Conservation (phyloP, 2,329 filamentous ascomycete genomes). For the Dactylonectria estremocensis region DNA sequence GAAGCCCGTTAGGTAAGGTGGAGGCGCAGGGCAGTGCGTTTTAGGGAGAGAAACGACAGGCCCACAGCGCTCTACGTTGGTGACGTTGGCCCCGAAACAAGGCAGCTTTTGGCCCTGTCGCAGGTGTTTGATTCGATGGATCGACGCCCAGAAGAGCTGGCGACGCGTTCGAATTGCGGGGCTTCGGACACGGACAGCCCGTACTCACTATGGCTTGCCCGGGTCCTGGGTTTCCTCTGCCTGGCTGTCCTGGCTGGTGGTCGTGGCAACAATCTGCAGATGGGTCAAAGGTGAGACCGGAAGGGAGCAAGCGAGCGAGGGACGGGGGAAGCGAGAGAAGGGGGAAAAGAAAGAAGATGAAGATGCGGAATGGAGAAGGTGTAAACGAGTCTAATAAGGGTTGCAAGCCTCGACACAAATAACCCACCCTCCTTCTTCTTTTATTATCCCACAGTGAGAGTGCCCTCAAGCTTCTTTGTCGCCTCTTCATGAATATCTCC, state of each 20-base stretch:
- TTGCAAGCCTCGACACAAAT: background rate
- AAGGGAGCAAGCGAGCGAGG: constrained; percentile 25
- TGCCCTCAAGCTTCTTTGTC: background rate
- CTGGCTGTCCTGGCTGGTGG: constrained; percentile 5
- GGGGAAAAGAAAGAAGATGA: constrained; percentile 7
- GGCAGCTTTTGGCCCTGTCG: constrained; percentile 29
- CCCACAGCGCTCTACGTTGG: constrained; percentile 19
- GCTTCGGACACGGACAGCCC: constrained; percentile 20
- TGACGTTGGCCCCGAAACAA: constrained; percentile 32
- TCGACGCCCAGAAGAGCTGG: constrained; percentile 23
- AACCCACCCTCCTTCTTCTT: constrained; percentile 30
- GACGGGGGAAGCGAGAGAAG: background rate
- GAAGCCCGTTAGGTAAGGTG: constrained; percentile 19
- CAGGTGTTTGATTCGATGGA: constrained; percentile 38
- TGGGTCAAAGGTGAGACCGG: constrained; percentile 32
- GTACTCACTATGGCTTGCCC: constrained; percentile 18
- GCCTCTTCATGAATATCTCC: background rate
- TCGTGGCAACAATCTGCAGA: constrained; percentile 27
- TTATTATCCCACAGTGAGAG: constrained; percentile 16
- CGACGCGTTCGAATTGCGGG: constrained; percentile 42
- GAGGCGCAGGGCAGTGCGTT: constrained; percentile 18
- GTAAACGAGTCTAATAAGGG: background rate
- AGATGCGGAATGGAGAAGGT: constrained; percentile 2
- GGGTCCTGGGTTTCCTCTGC: background rate
- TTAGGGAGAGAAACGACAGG: constrained; percentile 5